phyloP scores from a whole-genome alignment of 257 asterid species.

The Cynanchum wilfordii region DNA sequence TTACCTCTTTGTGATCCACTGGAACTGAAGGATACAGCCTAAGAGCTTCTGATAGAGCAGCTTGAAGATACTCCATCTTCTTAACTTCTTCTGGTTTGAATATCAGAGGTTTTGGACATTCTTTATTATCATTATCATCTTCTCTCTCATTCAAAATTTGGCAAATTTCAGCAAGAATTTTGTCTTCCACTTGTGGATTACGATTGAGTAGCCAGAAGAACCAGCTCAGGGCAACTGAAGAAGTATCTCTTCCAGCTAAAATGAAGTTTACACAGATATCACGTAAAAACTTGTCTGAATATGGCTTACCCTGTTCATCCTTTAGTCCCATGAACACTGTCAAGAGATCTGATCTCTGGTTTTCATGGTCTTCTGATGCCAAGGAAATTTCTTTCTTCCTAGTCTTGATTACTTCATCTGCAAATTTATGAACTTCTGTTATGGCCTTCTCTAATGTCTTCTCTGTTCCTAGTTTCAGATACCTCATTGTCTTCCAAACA shows the following conservation, averaged over 20 bases:
- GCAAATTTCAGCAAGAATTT: slow-evolving; percentile 56
- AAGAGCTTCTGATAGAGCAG: slow-evolving; percentile 85
- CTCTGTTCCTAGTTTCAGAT: slow-evolving; percentile 54
- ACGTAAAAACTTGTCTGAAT: slow-evolving; percentile 55
- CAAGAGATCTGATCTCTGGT: slow-evolving; percentile 55
- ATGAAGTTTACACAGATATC: slow-evolving; percentile 91
- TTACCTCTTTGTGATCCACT: slow-evolving; percentile 94
- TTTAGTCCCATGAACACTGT: slow-evolving; percentile 71
- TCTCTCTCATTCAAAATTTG: slow-evolving; percentile 52
- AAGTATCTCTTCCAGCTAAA: slow-evolving; percentile 93
- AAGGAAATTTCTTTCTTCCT: slow-evolving; percentile 59
- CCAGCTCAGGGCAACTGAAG: slow-evolving; percentile 95
- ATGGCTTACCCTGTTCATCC: slow-evolving; percentile 52
- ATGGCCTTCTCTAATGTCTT: slow-evolving; percentile 49
- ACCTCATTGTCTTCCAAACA: slow-evolving; percentile 68
- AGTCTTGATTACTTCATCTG: slow-evolving; percentile 55
- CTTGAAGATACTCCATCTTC: slow-evolving; percentile 95
- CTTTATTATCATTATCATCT: slow-evolving; percentile 4
- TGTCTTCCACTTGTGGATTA: slow-evolving; percentile 66
- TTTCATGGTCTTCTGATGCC: slow-evolving; percentile 17
- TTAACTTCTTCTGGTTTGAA: slow-evolving; percentile 80
- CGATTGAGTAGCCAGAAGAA: slow-evolving; percentile 72
- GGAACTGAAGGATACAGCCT: slow-evolving; percentile 95
- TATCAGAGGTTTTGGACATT: slow-evolving; percentile 21
- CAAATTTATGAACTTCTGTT: slow-evolving; percentile 60